Conservation (phyloP, 2,329 filamentous ascomycete species). For the Calonectria montana region DNA sequence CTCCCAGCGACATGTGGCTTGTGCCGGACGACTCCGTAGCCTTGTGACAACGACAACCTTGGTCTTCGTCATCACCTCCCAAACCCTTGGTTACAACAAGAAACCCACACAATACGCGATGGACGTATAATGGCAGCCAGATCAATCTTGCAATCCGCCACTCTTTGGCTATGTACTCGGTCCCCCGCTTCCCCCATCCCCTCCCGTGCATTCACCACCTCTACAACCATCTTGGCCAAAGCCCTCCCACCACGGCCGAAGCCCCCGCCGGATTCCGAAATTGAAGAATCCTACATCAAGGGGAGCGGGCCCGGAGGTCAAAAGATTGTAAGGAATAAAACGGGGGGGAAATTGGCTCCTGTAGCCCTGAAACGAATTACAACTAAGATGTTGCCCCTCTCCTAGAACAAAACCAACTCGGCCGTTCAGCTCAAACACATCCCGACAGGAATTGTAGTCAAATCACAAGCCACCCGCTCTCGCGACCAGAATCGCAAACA, state of each 20-base stretch:
- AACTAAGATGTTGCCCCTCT: constrained; percentile 13
- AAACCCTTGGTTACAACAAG: background rate
- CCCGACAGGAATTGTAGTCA: constrained; percentile 92
- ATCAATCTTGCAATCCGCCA: constrained; percentile 21
- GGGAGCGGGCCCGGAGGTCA: constrained; percentile 94
- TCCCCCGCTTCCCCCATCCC: constrained; percentile 7
- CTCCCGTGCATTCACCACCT: constrained; percentile 46
- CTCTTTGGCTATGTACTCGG: background rate
- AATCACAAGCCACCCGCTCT: constrained; percentile 91
- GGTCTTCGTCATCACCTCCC: background rate
- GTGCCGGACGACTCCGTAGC: constrained; percentile 9
- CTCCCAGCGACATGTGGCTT: constrained; percentile 15
- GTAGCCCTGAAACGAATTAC: background rate
- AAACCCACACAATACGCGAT: background rate
- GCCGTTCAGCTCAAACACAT: constrained; percentile 93
- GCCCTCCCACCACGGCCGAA: constrained; percentile 79
- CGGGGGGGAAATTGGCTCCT: background rate
- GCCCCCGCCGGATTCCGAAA: constrained; percentile 79
- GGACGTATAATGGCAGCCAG: constrained; percentile 19
- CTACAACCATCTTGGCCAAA: constrained; percentile 55
- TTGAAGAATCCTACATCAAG: constrained; percentile 88
- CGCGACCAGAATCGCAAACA: constrained; percentile 88
- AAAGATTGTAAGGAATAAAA: constrained; percentile 79
- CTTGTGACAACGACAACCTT: constrained; percentile 2
- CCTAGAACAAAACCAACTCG: constrained; percentile 92